Percentiles rank a stretch among this genome's conserved stretches.
phyloP scores from a whole-genome alignment of 768 basidiomycete genomes.

The Tulasnella sp. region DNA sequence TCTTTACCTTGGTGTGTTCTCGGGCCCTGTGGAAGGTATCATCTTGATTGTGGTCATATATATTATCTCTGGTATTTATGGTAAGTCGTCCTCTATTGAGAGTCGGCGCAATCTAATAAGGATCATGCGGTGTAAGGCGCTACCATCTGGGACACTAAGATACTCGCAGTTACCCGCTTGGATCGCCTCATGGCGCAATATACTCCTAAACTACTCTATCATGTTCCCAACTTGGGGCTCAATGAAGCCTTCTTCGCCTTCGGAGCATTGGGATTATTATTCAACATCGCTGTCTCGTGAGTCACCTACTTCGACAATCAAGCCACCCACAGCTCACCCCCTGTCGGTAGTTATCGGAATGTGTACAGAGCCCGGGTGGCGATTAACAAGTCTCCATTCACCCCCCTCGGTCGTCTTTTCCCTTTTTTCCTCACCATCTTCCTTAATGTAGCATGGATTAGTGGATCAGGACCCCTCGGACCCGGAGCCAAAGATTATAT shows the following conservation, averaged over 20 bases:
- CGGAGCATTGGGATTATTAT: conserved; percentile 45
- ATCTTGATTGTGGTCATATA: conserved; percentile 71
- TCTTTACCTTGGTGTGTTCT: conserved; percentile 83
- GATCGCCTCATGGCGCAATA: conserved; percentile 34
- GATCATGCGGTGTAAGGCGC: conserved; percentile 40
- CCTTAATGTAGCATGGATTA: conserved; percentile 73
- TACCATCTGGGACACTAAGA: conserved; percentile 61
- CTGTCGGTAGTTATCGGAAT: conserved; percentile 50
- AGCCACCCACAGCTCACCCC: background rate
- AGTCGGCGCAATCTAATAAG: background rate
- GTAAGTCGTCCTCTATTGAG: conserved; percentile 27
- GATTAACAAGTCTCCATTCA: conserved; percentile 29
- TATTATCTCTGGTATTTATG: conserved; percentile 61
- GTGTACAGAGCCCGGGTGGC: conserved; percentile 49
- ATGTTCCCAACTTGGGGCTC: conserved; percentile 53
- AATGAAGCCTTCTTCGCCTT: conserved; percentile 86
- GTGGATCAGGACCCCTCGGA: conserved; percentile 43
- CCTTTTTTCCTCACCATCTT: conserved; percentile 61
- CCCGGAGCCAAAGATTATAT: conserved; percentile 46
- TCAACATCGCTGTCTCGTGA: conserved; percentile 69
- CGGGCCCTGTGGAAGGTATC: conserved; percentile 94
- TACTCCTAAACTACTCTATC: conserved; percentile 34
- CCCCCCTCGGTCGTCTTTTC: conserved; percentile 59
- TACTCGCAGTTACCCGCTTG: conserved; percentile 38
- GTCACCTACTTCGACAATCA: conserved; percentile 6